These are phyloP conservation scores for Camellia japonica DNA, from an alignment of 148 eudicot species.

Conservation along the genomic window DNA sequence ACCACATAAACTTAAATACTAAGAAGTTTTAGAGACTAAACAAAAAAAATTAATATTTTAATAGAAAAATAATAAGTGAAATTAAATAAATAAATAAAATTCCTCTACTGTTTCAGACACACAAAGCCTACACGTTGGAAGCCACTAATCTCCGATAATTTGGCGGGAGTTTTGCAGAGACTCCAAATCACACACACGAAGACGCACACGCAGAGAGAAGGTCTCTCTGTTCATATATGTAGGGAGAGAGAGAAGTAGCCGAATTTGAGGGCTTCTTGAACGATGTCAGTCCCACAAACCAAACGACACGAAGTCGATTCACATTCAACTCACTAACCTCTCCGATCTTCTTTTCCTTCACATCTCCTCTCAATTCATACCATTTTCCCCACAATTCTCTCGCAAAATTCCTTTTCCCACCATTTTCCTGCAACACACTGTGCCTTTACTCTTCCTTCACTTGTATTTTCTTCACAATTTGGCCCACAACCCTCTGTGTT, in stretches of 20 bases:
- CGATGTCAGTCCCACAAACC: constrained; percentile 34
- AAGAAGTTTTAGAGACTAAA: no score
- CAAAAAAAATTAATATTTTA: no score
- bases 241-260: constrained; percentile 22
- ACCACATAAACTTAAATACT: no score
- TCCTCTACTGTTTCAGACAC: no score
- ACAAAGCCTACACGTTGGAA: background rate
- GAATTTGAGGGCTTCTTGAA: constrained; percentile 30
- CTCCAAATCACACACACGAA: no score
- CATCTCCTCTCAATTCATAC: background rate
- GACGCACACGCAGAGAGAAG: background rate
- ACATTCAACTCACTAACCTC: background rate
- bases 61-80: no score
- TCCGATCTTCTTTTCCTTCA: background rate
- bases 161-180: constrained; percentile 15
- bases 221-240: background rate
- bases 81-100: no score
- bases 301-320: constrained; percentile 18
- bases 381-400: background rate
- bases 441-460: background rate
- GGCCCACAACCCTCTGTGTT: background rate
- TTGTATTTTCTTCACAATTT: background rate
- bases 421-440: background rate
- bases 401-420: background rate
- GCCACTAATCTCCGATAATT: constrained; percentile 15